Percentiles rank a stretch among this genome's conserved stretches.
Conservation (phyloP, 495 filamentous ascomycete species). For the Aspergillus steynii region DNA sequence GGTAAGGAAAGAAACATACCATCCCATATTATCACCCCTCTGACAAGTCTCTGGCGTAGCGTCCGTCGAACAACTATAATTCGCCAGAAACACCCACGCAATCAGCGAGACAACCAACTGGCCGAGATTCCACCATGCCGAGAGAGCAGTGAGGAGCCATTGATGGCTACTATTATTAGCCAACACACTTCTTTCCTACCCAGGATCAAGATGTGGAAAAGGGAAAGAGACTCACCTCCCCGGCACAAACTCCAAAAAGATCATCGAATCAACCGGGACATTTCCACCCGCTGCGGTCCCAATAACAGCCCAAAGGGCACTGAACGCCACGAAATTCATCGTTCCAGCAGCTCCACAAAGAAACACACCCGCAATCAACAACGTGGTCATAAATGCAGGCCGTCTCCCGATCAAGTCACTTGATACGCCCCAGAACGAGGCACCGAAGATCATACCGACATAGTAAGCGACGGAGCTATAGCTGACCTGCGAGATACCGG, state of each 20-base stretch:
- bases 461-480: constrained; percentile 41
- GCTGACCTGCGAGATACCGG: constrained; percentile 28
- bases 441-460: constrained; percentile 35
- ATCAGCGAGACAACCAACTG: constrained; percentile 34
- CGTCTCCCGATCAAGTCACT: constrained; percentile 33
- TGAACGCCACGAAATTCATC: constrained; percentile 33
- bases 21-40: constrained; percentile 35
- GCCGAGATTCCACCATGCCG: constrained; percentile 37
- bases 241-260: constrained; percentile 34
- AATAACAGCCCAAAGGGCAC: constrained; percentile 36
- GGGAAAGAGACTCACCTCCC: constrained; percentile 17
- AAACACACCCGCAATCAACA: constrained; percentile 32
- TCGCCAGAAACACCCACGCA: constrained; percentile 36
- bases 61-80: constrained; percentile 33
- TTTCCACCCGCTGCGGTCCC: constrained; percentile 37
- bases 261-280: constrained; percentile 36
- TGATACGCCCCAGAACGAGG: constrained; percentile 37
- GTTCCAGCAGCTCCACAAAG: constrained; percentile 31
- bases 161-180: constrained; percentile 24
- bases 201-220: too few relatives aligned
- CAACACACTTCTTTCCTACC: background rate
- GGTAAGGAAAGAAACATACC: constrained; percentile 15
- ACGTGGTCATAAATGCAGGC: constrained; percentile 33
- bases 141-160: constrained; percentile 32
- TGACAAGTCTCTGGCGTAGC: constrained; percentile 27